Evolutionary conservation across 2,329 filamentous ascomycete genomes (phyloP).

Genomic region (Lachnellula cervina): DNA sequence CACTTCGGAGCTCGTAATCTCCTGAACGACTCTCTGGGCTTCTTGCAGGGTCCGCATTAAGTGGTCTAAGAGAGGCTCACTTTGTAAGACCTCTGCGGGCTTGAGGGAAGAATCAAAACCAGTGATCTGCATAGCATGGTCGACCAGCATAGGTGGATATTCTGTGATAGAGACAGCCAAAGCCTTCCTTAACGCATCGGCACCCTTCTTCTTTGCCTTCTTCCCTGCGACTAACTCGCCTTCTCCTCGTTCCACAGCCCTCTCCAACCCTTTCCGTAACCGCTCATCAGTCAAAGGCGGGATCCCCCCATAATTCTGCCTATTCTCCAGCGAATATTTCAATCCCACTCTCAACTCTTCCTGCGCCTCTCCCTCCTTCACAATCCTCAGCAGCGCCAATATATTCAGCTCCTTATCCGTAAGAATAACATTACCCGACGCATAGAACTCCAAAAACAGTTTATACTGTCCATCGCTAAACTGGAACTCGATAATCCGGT

Average conservation of each 20-base stretch:
- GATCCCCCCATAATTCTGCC: slow-evolving; percentile 77
- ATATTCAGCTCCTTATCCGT: slow-evolving; percentile 83
- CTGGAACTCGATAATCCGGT: slow-evolving; percentile 84
- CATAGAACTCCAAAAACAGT: slow-evolving; percentile 92
- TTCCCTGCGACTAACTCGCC: slow-evolving; percentile 49
- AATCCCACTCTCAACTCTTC: slow-evolving; percentile 75
- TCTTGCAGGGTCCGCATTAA: slow-evolving; percentile 65
- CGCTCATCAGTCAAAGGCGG: slow-evolving; percentile 71
- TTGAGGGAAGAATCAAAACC: slow-evolving; percentile 65
- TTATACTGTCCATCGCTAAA: slow-evolving; percentile 90
- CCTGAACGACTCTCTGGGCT: slow-evolving; percentile 64
- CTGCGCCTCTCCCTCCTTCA: slow-evolving; percentile 75
- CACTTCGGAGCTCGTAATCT: slow-evolving; percentile 59
- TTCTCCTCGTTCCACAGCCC: slow-evolving; percentile 56
- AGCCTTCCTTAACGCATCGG: slow-evolving; percentile 72
- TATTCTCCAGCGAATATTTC: slow-evolving; percentile 72
- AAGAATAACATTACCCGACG: slow-evolving; percentile 88
- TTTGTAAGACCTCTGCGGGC: slow-evolving; percentile 64
- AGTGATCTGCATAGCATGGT: slow-evolving; percentile 71
- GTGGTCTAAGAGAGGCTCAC: slow-evolving; percentile 57
- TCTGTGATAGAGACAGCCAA: slow-evolving; percentile 83
- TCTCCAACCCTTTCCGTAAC: slow-evolving; percentile 63
- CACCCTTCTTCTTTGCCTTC: slow-evolving; percentile 67
- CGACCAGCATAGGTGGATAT: slow-evolving; percentile 79
- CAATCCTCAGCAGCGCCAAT: slow-evolving; percentile 72